Base-by-base conservation (phyloP, 169 alveolate species). In the Amoebophrya sp. region DNA sequence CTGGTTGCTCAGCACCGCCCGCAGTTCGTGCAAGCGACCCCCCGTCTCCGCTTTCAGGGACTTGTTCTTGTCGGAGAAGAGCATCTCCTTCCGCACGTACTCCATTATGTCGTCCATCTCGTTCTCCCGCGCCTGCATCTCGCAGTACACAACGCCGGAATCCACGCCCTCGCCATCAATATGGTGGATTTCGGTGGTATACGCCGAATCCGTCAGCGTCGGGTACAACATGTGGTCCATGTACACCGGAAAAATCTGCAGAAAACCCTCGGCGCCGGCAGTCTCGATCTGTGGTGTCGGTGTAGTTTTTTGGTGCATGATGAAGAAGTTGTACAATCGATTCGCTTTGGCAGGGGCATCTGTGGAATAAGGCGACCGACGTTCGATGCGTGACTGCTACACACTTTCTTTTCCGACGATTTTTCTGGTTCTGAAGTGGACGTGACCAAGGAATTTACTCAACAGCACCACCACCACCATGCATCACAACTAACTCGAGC, bases 131-230 rank as follows among this genome's bases (percentile, higher is more conserved):
- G n/a, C n/a, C n/a, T n/a, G n/a, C n/a, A n/a, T n/a, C n/a, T n/a
- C n/a, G n/a, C n/a, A n/a, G n/a, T n/a, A n/a, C n/a, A n/a, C 96
- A 18, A 94, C 94, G 31, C 95, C 96, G 34, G 96, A 91, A 92
- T 93, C 95, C 0, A 94, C 45, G 34, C 96, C 97, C 89, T 94
- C 95, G 18, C 95, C 95, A 1, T 90, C 93, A 42, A 96, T 89
- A 90, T 95, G 97, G 91, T 96, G 98, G 18, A 96, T 96, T 78
- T 96, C 98, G 18, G 97, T 95, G 88, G 94, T 89, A 91, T 95
- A 96, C 38, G 94, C 94, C 45, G 94, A 94, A 34, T 95, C 95
- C 38, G 93, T 94, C 91, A 96, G 91, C 4, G 96, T 93, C 41
- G 98, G 98, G 38, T 91, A 91, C 69, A 96, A 90, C 58, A 96